These are phyloP conservation scores for Fusarium fracticaudum DNA, from an alignment of 2,329 filamentous ascomycete genomes.

Conservation along the genomic window DNA sequence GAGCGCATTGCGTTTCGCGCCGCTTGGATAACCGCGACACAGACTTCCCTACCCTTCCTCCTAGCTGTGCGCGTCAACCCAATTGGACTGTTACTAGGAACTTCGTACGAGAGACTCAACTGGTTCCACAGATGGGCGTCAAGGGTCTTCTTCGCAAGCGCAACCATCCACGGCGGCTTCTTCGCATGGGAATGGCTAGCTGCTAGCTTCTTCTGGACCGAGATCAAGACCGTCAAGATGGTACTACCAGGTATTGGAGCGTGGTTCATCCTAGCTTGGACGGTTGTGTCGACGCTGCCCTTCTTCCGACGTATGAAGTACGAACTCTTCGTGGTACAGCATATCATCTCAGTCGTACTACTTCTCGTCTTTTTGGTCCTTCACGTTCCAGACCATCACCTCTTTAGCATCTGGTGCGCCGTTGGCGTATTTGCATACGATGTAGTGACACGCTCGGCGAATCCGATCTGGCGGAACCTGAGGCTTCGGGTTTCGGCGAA, in stretches of 20 bases:
- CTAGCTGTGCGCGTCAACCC: conserved; percentile 39
- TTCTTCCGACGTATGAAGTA: conserved; percentile 42
- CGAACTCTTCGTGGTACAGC: conserved; percentile 44
- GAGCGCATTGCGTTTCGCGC: conserved; percentile 43
- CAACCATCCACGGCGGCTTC: conserved; percentile 40
- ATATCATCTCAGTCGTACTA: conserved; percentile 37
- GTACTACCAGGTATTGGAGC: conserved; percentile 41
- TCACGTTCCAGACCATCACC: conserved; percentile 41
- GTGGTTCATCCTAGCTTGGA: conserved; percentile 42
- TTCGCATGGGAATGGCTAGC: conserved; percentile 38
- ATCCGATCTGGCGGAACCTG: conserved; percentile 41
- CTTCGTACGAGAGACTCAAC: conserved; percentile 42
- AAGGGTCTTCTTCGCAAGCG: conserved; percentile 36
- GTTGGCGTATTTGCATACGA: conserved; percentile 40
- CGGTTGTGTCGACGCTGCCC: conserved; percentile 31
- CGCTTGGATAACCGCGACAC: conserved; percentile 39
- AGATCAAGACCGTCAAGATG: conserved; percentile 40
- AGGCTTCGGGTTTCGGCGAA: conserved; percentile 24
- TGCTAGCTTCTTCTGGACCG: conserved; percentile 40
- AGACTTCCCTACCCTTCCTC: conserved; percentile 38
- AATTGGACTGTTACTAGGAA: conserved; percentile 35
- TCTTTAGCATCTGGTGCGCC: conserved; percentile 43
- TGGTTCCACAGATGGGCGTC: conserved; percentile 42
- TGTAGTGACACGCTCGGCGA: conserved; percentile 39
- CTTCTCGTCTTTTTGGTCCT: conserved; percentile 36